Evolutionary conservation across 2,329 filamentous ascomycete species (phyloP), one percentile per base, ranked within the genome.

Genomic region (Lasiodiplodia theobromae): DNA sequence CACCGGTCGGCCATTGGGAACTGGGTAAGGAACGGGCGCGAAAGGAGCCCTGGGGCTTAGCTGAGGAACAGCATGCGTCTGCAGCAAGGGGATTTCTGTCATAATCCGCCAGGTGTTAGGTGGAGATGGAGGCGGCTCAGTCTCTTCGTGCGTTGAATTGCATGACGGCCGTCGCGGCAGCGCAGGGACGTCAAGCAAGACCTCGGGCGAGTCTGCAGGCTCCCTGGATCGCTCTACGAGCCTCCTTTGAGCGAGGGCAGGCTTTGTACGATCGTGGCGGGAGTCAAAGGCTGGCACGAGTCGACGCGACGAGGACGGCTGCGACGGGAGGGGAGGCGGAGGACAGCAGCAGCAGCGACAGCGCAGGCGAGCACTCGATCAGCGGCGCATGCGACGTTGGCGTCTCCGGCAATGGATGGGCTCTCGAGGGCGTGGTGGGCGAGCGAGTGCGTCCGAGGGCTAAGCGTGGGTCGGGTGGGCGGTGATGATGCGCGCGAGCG

Each of bases 61-160:
- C 79, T 81, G 79, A 76, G 74, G 71, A 68, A 81, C 79, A 81
- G 79, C 79, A 78, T 80, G 77, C 76, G 77, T 76, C 76, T 77
- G 75, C 69, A 79, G 71, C 72, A 78, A 77, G 73, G 79, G 76
- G 74, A 80, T 74, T 74, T 81, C 79, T 75, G 79, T 81, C 79
- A 81, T 81, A 68, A 68, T 68, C 66, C 66, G 66, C 66, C 66
- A 63, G 56, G 44, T 68, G 57, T 63, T 47, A 25, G 63, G 63
- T 52, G 44, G 60, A 58, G 65, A 58, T 54, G 53, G 66, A 72
- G 74, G 76, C 67, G 73, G 77, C 76, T 79, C 73, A 79, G 73
- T 74, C 74, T 77, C 72, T 73, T 72, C 71, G 73, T 77, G 72
- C 73, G 73, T 74, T 77, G 77, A 77, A 78, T 80, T 76, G 78